A percentile compares a stretch with the other conserved stretches of the same genome.
Evolutionary conservation across 345 rosid genomes (phyloP).

Genomic region (Eucalyptus erythrocorys): DNA sequence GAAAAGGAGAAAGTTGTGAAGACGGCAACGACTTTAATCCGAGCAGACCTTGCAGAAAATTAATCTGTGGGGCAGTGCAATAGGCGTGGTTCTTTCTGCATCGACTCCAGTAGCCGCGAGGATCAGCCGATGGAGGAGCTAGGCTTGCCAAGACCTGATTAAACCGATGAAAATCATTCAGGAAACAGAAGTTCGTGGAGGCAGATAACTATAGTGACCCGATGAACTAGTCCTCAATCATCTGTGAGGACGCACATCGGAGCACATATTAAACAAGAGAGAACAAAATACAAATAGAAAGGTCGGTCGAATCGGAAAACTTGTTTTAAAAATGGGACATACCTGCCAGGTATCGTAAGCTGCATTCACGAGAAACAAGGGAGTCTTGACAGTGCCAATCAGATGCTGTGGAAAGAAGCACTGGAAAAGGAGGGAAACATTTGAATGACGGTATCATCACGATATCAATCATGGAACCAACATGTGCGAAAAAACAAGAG

Average conservation of each 20-base stretch:
- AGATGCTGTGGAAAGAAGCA: constrained; percentile 50
- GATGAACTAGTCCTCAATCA: neutral
- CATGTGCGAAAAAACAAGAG: neutral
- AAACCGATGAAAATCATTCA: neutral
- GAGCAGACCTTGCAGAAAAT: constrained; percentile 25
- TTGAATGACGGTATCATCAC: neutral
- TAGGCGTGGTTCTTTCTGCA: constrained; percentile 30
- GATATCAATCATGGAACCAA: neutral
- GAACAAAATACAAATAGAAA: neutral
- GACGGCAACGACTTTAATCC: neutral
- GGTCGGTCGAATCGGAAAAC: neutral
- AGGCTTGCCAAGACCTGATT: constrained; percentile 39
- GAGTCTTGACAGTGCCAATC: constrained; percentile 21
- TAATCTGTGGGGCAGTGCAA: constrained; percentile 23
- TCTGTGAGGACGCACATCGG: rapidly evolving
- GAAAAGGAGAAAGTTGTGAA: neutral
- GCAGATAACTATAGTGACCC: neutral
- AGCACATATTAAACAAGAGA: neutral
- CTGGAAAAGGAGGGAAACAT: constrained; percentile 3
- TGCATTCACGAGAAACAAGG: constrained; percentile 34
- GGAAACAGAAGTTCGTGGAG: neutral
- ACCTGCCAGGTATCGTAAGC: constrained; percentile 63
- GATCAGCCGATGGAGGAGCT: constrained; percentile 43
- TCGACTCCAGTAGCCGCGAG: constrained; percentile 28
- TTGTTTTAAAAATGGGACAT: neutral